Conservation (phyloP, 176 grass and related monocot genomes). For the Musa itinerans region DNA sequence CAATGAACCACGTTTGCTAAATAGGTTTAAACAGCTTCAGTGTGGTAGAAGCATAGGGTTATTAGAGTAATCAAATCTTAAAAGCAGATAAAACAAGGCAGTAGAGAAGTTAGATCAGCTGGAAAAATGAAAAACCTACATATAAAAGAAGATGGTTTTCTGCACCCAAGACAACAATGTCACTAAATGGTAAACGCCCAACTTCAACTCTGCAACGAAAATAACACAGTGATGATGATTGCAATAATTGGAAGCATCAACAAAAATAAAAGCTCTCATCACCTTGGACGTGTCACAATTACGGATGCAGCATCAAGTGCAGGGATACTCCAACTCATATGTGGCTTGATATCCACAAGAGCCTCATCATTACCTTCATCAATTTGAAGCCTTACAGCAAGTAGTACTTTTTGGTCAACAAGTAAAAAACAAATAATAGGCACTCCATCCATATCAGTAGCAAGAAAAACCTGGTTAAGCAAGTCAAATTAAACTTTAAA, state of each 20-base stretch:
- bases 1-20: no score
- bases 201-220: constrained; percentile 47
- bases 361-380: constrained; percentile 43
- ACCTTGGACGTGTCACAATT: constrained; percentile 84
- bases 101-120: background rate
- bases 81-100: background rate
- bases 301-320: constrained; percentile 76
- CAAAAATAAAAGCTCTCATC: constrained; percentile 28
- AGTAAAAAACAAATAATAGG: constrained; percentile 81
- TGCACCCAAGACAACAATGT: constrained; percentile 61
- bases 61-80: background rate
- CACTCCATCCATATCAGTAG: constrained; percentile 81
- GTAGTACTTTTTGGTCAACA: constrained; percentile 63
- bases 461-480: constrained; percentile 68
- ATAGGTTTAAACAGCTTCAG: no score
- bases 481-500: constrained; percentile 4
- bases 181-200: constrained; percentile 69
- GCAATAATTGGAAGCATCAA: background rate
- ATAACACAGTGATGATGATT: constrained; percentile 3
- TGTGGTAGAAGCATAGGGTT: no score
- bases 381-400: constrained; percentile 68
- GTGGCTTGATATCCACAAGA: constrained; percentile 64
- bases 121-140: constrained; percentile 42
- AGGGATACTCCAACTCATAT: constrained; percentile 74
- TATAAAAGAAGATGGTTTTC: constrained; percentile 87